Percentiles rank a stretch among this genome's conserved stretches.
Evolutionary conservation across 1,284 basidiomycete species (phyloP).

Genomic region (Fomitopsis schrenkii): DNA sequence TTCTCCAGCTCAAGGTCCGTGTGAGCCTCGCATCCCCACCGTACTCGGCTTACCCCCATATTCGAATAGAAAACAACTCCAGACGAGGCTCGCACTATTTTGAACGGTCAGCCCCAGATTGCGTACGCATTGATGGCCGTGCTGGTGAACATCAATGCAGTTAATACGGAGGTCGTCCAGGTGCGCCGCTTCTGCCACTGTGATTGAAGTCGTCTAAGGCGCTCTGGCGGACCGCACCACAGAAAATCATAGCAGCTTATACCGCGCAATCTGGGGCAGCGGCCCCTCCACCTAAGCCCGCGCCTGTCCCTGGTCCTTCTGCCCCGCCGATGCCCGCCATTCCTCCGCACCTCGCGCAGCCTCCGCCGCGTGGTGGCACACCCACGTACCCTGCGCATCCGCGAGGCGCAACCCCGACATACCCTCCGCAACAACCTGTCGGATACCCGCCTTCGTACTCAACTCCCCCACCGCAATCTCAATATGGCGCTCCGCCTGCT

Average conservation of each 20-base stretch:
- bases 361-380: constrained; percentile 18
- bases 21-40: not conserved
- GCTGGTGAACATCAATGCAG: constrained; percentile 71
- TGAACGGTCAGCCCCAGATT: constrained; percentile 69
- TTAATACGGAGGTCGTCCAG: constrained; percentile 70
- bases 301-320: constrained; percentile 21
- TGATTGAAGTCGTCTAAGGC: not conserved
- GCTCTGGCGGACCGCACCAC: not conserved
- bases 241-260: constrained; percentile 21
- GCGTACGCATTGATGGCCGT: constrained; percentile 70
- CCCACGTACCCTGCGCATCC: constrained; percentile 29
- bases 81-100: constrained; percentile 58
- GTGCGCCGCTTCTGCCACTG: constrained; percentile 30
- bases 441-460: constrained; percentile 1
- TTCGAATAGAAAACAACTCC: constrained; percentile 63
- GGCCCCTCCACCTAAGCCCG: constrained; percentile 13
- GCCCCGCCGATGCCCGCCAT: constrained; percentile 23
- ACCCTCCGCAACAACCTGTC: constrained; percentile 1
- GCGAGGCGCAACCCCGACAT: constrained; percentile 7
- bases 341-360: constrained; percentile 40
- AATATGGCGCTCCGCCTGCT: constrained; percentile 6
- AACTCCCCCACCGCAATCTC: constrained; percentile 13
- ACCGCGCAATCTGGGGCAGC: constrained; percentile 14
- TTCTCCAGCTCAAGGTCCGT: constrained; percentile 61
- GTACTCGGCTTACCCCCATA: not conserved